These are phyloP conservation scores for Lepidium africanum DNA, from an alignment of 345 rosid genomes.

Conservation along the genomic window DNA sequence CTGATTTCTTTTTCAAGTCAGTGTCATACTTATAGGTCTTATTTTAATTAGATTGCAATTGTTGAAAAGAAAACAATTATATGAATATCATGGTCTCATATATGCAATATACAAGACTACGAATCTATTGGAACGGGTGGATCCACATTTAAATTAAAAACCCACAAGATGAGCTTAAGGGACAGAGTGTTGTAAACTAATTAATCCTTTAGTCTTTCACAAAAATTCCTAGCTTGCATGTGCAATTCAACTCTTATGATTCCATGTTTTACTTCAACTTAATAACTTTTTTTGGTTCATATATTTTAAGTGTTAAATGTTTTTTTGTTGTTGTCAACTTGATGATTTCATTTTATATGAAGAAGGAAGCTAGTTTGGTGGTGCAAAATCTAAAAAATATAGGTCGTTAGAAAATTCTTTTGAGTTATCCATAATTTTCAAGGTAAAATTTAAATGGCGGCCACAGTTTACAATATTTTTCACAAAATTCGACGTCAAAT, in stretches of 20 bases:
- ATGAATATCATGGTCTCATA: background rate
- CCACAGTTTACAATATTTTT: too few species aligned
- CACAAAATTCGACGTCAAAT: too few species aligned
- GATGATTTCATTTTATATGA: too few species aligned
- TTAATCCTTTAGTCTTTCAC: constrained; percentile 2
- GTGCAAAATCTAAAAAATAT: too few species aligned
- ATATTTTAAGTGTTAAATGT: too few species aligned
- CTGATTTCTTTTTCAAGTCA: background rate
- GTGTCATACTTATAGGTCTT: background rate
- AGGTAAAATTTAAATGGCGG: too few species aligned
- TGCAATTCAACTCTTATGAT: constrained; percentile 12
- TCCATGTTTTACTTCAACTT: constrained; percentile 3
- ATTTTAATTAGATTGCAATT: background rate
- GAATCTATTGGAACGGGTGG: background rate
- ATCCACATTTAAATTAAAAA: background rate
- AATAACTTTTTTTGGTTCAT: background rate
- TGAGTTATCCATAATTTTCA: too few species aligned
- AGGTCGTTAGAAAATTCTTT: too few species aligned
- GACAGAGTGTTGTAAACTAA: background rate
- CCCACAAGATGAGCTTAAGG: constrained; percentile 8
- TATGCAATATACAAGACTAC: background rate
- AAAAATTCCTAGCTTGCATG: constrained; percentile 23
- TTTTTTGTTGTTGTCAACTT: too few species aligned
- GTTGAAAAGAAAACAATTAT: background rate
- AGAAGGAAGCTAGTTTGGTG: too few species aligned